Conservation (phyloP, 1,139 yeast genomes). For the Yamadazyma spencermartinsiae region DNA sequence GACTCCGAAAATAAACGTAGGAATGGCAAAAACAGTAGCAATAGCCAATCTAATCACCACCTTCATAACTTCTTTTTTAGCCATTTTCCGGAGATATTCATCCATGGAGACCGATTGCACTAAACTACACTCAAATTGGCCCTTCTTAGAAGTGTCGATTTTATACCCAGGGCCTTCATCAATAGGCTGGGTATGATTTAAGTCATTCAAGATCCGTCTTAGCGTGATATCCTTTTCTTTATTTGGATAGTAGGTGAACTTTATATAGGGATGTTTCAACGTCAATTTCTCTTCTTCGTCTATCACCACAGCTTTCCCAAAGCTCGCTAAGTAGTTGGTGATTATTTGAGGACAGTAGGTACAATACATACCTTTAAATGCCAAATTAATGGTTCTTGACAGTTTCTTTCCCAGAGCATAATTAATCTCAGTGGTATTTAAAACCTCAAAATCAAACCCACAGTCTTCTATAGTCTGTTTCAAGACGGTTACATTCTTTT, state of each 20-base stretch:
- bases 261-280: conserved; percentile 54
- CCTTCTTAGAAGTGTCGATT: conserved; percentile 24
- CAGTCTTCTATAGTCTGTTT: conserved; percentile 57
- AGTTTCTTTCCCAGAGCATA: conserved; percentile 46
- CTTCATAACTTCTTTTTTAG: conserved; percentile 48
- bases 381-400: conserved; percentile 57
- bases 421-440: conserved; percentile 40
- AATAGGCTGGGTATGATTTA: conserved; percentile 44
- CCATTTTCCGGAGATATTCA: conserved; percentile 56
- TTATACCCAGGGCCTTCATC: conserved; percentile 22
- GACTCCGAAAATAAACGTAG: conserved; percentile 68
- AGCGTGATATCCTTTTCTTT: conserved; percentile 48
- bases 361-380: conserved; percentile 71
- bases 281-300: conserved; percentile 60
- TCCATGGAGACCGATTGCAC: conserved; percentile 61
- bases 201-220: conserved; percentile 50
- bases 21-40: conserved; percentile 48
- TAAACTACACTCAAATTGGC: conserved; percentile 51
- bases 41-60: conserved; percentile 50
- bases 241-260: conserved; percentile 64
- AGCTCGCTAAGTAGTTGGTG: conserved; percentile 46
- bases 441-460: conserved; percentile 61
- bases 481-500: conserved; percentile 34
- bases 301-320: conserved; percentile 59
- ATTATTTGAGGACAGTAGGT: conserved; percentile 65